Evolutionary conservation across 2,329 filamentous ascomycete species (phyloP).

Genomic region (Pseudocercospora pini-densiflorae): DNA sequence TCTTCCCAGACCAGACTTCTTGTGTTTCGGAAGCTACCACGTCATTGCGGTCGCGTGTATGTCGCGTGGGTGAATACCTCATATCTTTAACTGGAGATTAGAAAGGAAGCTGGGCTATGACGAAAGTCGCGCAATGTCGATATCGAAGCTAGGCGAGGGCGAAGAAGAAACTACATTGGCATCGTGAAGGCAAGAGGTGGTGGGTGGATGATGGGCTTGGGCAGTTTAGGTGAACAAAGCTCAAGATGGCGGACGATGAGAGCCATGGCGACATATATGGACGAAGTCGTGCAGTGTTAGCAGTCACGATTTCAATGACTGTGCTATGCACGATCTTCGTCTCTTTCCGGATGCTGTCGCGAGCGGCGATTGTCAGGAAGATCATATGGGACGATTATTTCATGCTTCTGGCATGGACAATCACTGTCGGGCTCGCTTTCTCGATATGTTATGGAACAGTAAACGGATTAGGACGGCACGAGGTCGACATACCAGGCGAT

Average conservation of each 20-base stretch:
- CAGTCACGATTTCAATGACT: slow-evolving; percentile 71
- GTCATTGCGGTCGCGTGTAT: background rate
- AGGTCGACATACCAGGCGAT: slow-evolving; percentile 60
- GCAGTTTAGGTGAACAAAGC: slow-evolving; percentile 13
- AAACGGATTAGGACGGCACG: slow-evolving; percentile 71
- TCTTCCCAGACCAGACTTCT: background rate
- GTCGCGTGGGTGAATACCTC: background rate
- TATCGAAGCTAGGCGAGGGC: slow-evolving; percentile 8
- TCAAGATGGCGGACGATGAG: slow-evolving; percentile 26
- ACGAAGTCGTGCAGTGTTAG: slow-evolving; percentile 60
- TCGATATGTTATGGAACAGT: slow-evolving; percentile 67
- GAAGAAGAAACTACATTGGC: slow-evolving; percentile 11
- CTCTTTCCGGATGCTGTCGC: slow-evolving; percentile 71
- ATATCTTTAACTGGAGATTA: background rate
- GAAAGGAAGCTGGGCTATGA: background rate
- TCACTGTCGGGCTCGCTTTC: slow-evolving; percentile 70
- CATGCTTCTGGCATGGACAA: slow-evolving; percentile 77
- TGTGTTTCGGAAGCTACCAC: background rate
- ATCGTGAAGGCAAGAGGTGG: slow-evolving; percentile 1
- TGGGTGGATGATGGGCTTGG: slow-evolving; percentile 21
- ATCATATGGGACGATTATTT: slow-evolving; percentile 79
- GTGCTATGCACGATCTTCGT: slow-evolving; percentile 76
- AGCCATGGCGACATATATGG: slow-evolving; percentile 37
- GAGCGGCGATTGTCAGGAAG: slow-evolving; percentile 72
- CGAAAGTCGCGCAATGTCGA: slow-evolving; percentile 10